Conservation (phyloP, 345 rosid species). For the Arabis alpina region DNA sequence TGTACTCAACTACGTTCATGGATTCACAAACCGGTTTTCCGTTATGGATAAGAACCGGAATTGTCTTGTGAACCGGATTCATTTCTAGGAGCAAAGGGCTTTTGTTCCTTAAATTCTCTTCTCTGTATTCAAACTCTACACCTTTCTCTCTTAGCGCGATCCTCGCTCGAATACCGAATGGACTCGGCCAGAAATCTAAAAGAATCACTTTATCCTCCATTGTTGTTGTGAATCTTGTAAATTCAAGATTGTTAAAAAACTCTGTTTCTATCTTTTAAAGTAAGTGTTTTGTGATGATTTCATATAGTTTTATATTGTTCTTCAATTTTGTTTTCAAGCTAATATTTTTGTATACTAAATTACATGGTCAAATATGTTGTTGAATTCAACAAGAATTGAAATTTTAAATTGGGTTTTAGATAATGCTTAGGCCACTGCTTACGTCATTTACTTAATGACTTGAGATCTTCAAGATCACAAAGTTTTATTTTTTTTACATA, state of each 20-base stretch:
- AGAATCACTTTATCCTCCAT: slow-evolving; percentile 41
- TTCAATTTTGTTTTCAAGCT: neutral
- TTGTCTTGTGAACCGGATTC: slow-evolving; percentile 42
- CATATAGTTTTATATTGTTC: too few relatives aligned
- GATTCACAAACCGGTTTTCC: slow-evolving; percentile 42
- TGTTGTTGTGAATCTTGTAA: slow-evolving; percentile 4
- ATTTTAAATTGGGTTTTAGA: neutral
- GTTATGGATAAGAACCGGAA: slow-evolving; percentile 42
- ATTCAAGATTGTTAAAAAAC: neutral
- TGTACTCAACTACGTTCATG: slow-evolving; percentile 36
- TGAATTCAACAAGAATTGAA: neutral
- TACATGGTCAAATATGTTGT: neutral
- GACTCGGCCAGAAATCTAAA: slow-evolving; percentile 35
- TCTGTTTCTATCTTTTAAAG: neutral
- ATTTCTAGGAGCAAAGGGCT: slow-evolving; percentile 30
- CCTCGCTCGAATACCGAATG: slow-evolving; percentile 35
- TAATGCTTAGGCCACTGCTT: slow-evolving; percentile 31
- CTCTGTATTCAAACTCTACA: slow-evolving; percentile 30
- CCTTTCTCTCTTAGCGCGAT: slow-evolving; percentile 40
- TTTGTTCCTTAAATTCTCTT: slow-evolving; percentile 33
- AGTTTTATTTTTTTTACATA: neutral
- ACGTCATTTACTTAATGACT: slow-evolving; percentile 17
- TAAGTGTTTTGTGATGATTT: too few relatives aligned
- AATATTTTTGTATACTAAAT: too few relatives aligned
- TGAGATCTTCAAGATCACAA: neutral